phyloP scores from a whole-genome alignment of 345 rosid genomes.

The Eucalyptus tenuipes region DNA sequence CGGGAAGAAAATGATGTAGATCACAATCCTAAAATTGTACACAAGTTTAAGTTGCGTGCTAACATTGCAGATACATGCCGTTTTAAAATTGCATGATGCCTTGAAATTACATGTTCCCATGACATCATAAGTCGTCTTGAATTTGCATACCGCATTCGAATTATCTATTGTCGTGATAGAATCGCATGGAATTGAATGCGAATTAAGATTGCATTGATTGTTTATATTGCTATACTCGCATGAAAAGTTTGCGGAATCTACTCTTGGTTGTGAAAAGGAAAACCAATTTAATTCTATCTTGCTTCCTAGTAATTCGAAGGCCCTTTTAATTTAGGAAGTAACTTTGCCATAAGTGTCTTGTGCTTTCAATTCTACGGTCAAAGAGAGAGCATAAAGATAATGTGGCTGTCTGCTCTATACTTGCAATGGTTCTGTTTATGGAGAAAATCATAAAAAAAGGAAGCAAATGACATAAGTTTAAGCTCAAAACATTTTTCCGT shows the following conservation, averaged over 20 bases:
- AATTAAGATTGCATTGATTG: neutral
- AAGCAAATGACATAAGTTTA: neutral
- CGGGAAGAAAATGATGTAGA: neutral
- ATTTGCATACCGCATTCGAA: neutral
- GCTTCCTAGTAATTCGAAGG: neutral
- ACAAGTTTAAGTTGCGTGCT: neutral
- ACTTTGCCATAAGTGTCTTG: neutral
- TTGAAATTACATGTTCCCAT: neutral
- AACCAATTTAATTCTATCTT: neutral
- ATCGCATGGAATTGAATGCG: neutral
- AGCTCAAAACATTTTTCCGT: neutral
- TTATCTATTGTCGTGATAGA: neutral
- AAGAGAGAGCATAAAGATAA: neutral
- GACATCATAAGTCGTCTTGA: neutral
- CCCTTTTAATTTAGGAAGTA: neutral
- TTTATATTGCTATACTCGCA: neutral
- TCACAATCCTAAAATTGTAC: neutral
- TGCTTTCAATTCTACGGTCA: neutral
- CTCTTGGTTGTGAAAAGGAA: neutral
- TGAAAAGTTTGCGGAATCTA: neutral
- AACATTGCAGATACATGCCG: neutral
- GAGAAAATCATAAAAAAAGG: neutral
- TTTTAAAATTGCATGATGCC: neutral
- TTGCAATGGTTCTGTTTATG: neutral
- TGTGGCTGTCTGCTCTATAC: neutral